Percentiles rank a stretch among this genome's conserved stretches.
phyloP scores from a whole-genome alignment of 208 protist genomes.

The Wallacemonas collosoma region DNA sequence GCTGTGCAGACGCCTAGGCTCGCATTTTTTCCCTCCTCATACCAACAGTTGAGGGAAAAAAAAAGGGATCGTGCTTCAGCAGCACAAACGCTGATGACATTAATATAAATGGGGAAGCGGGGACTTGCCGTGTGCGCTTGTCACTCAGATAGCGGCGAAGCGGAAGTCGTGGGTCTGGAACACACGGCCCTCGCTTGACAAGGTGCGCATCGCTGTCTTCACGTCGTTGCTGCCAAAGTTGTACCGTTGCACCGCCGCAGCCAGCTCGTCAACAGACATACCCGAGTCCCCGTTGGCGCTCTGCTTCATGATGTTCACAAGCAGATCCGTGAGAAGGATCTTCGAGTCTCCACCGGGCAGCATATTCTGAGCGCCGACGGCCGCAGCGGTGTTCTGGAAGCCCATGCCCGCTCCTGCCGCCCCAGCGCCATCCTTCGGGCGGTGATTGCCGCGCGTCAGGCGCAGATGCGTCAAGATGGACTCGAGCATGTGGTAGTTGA shows the following conservation, averaged over 20 bases:
- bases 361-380: conserved; percentile 70
- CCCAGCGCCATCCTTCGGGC: conserved; percentile 16
- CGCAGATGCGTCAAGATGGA: conserved; percentile 89
- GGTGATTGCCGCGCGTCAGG: conserved; percentile 66
- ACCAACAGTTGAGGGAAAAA: too few relatives aligned
- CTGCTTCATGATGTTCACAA: conserved; percentile 74
- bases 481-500: conserved; percentile 90
- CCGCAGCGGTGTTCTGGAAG: conserved; percentile 60
- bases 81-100: background rate
- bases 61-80: background rate
- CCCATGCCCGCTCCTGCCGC: conserved; percentile 20
- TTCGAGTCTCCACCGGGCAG: conserved; percentile 68
- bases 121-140: too few relatives aligned
- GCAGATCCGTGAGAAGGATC: conserved; percentile 75
- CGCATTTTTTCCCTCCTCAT: too few relatives aligned
- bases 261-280: conserved; percentile 84
- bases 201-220: conserved; percentile 63
- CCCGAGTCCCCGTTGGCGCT: conserved; percentile 49
- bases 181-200: conserved; percentile 75
- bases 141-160: conserved; percentile 33
- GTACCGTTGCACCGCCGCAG: conserved; percentile 61
- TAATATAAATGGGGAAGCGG: too few relatives aligned
- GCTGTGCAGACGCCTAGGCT: too few relatives aligned
- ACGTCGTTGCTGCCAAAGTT: conserved; percentile 70
- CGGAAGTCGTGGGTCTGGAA: conserved; percentile 87